Percentiles rank a stretch among this genome's conserved stretches.
These are phyloP conservation scores for Colletotrichum sp. DNA, from an alignment of 2,329 filamentous ascomycete species.

Conservation along the genomic window DNA sequence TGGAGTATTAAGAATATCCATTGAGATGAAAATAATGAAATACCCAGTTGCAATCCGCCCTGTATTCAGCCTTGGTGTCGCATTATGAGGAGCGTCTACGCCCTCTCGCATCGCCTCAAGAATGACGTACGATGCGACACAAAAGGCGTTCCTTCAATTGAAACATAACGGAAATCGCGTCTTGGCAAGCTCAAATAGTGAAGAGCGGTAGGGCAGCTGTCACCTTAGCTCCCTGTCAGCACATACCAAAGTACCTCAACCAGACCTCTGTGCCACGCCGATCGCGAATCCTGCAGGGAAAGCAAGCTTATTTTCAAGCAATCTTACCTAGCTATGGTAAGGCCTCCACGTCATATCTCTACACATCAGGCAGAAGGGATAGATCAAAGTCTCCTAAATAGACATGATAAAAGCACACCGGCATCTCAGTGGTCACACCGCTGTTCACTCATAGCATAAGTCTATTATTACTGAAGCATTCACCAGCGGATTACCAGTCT, in stretches of 20 bases:
- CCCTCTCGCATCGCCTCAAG: not conserved
- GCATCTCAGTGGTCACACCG: not conserved
- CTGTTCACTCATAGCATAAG: not conserved
- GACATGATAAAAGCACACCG: not conserved
- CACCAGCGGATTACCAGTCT: not conserved
- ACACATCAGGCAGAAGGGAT: not conserved
- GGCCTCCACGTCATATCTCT: not conserved
- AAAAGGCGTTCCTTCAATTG: not conserved
- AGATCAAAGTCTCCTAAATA: not conserved
- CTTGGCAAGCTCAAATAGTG: not conserved
- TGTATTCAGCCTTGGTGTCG: not conserved
- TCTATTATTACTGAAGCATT: not conserved
- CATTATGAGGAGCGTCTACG: not conserved
- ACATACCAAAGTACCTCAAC: not conserved
- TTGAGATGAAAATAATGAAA: not conserved
- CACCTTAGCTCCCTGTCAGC: not conserved
- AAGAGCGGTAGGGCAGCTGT: not conserved
- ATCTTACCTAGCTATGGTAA: not conserved
- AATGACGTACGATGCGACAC: not conserved
- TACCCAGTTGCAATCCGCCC: not conserved
- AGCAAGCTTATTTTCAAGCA: not conserved
- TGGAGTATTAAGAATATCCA: not conserved
- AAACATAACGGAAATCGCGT: not conserved
- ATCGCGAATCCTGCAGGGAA: not conserved
- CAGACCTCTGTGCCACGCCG: not conserved